Percentiles rank a stretch among this genome's conserved stretches.
Evolutionary conservation across 176 grass and related monocot genomes (phyloP).

Genomic region (Dactylis glomerata): DNA sequence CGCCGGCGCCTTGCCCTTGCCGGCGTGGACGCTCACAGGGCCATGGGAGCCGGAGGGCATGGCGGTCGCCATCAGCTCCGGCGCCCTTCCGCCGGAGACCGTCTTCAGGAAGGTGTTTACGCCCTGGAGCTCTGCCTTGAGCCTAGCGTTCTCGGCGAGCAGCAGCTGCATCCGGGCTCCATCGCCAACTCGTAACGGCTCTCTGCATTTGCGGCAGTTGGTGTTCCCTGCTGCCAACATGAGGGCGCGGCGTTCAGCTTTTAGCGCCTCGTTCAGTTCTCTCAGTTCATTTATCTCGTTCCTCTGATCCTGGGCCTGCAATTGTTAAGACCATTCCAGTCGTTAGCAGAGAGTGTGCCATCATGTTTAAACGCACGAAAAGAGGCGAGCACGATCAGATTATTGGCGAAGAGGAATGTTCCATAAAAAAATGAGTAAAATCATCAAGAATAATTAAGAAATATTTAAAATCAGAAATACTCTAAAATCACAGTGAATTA

Average conservation of each 20-base stretch:
- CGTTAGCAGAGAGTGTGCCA: not conserved
- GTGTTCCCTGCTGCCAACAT: not conserved
- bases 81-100: not conserved
- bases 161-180: not conserved
- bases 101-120: not conserved
- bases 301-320: not conserved
- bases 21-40: not conserved
- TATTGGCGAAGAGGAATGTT: too few species aligned
- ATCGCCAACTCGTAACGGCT: not conserved
- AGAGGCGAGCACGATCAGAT: too few species aligned
- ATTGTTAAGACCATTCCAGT: not conserved
- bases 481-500: too few species aligned
- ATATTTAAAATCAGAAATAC: too few species aligned
- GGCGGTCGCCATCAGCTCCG: not conserved
- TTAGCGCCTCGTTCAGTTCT: not conserved
- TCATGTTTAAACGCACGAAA: too few species aligned
- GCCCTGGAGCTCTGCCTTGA: not conserved
- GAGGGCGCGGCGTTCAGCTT: not conserved
- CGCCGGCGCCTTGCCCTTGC: not conserved
- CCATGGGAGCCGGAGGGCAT: not conserved
- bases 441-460: too few species aligned
- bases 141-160: conserved; percentile 1
- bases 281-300: not conserved
- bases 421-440: too few species aligned
- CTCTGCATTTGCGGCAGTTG: not conserved